Conservation (phyloP, 192 early-diverging fungal species). For the Spinellus fusiger region DNA sequence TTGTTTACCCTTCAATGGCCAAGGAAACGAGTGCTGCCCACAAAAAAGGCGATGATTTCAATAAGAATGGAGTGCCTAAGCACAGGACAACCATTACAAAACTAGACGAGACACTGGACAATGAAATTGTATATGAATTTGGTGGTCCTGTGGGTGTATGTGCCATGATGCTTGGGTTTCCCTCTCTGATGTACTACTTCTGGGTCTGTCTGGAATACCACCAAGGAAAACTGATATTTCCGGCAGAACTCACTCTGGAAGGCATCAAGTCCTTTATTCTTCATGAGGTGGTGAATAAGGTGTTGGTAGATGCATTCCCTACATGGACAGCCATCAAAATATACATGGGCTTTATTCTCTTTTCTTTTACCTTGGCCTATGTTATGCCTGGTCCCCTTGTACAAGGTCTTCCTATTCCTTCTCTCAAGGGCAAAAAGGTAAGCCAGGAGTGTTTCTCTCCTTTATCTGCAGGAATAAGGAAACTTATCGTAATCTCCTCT, state of each 20-base stretch:
- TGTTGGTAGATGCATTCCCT: conserved; percentile 50
- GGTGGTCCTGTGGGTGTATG: conserved; percentile 62
- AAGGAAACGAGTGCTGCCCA: background rate
- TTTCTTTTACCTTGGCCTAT: conserved; percentile 54
- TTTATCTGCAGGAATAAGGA: background rate
- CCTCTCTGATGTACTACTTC: conserved; percentile 68
- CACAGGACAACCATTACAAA: conserved; percentile 25
- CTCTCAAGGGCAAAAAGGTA: conserved; percentile 43
- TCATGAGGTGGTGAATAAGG: conserved; percentile 37
- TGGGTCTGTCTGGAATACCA: conserved; percentile 67
- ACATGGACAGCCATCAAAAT: conserved; percentile 45
- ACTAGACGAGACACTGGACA: conserved; percentile 52
- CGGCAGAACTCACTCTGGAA: conserved; percentile 28
- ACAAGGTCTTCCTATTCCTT: conserved; percentile 63
- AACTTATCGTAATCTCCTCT: conserved; percentile 5
- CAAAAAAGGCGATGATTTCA: background rate
- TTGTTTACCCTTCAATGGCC: background rate
- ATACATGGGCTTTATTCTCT: conserved; percentile 54
- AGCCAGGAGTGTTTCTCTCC: conserved; percentile 3
- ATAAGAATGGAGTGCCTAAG: conserved; percentile 22
- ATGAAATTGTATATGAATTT: conserved; percentile 64
- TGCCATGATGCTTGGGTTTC: conserved; percentile 71
- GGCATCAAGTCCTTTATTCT: conserved; percentile 34
- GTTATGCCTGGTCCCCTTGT: conserved; percentile 62
- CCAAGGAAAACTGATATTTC: conserved; percentile 44